Conservation (phyloP, 495 filamentous ascomycete species). For the Alectoria sarmentosa region DNA sequence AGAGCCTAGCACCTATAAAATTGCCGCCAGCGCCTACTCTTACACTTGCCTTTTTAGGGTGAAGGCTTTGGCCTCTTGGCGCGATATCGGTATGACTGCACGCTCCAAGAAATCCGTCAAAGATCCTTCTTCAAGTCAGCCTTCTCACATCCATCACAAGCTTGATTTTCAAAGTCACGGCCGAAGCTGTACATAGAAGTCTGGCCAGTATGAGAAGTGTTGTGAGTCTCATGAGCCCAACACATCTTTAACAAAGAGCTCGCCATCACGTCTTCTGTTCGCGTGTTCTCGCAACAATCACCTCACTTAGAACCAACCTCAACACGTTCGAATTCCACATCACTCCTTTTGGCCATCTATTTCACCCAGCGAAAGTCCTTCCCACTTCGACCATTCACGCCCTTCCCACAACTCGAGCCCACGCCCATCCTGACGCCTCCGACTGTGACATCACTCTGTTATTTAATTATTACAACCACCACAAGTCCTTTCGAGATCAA, state of each 20-base stretch:
- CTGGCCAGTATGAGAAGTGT: constrained; percentile 3
- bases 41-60: not conserved
- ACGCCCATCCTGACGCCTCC: not conserved
- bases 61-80: constrained; percentile 3
- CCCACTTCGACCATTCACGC: not conserved
- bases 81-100: constrained; percentile 1
- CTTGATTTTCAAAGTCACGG: no score
- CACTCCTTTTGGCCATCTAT: not conserved
- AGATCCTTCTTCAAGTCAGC: not conserved
- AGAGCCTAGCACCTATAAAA: no score
- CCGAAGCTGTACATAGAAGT: not conserved
- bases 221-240: no score
- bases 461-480: not conserved
- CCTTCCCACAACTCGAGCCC: not conserved
- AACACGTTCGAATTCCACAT: not conserved
- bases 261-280: constrained; percentile 3
- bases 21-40: constrained; percentile 9
- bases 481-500: not conserved
- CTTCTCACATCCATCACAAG: not conserved
- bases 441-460: not conserved
- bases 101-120: not conserved
- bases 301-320: not conserved
- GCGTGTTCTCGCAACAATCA: constrained; percentile 5
- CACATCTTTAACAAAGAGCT: not conserved
- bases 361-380: not conserved